Base-by-base conservation (phyloP, 345 rosid species). In the Cardiospermum halicacabum region DNA sequence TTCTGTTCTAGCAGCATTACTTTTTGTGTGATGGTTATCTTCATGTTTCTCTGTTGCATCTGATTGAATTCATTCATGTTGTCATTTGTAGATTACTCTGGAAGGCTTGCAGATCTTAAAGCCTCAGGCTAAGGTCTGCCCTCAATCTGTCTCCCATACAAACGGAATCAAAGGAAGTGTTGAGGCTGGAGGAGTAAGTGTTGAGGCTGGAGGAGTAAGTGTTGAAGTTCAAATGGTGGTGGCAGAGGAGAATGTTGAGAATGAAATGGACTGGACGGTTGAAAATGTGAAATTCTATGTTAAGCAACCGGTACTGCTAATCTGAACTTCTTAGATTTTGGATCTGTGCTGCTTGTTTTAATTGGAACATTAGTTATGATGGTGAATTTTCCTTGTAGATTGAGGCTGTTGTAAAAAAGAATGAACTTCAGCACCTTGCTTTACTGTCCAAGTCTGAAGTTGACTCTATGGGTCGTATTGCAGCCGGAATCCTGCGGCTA, bases 381-480 rank as follows among this genome's bases (percentile, higher is more conserved):
- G 30, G 15, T 57, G n/a, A 25, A 53, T 40, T 53, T 58, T 53
- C 58, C 37, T 62, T 75, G 69, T 68, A 94, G 99, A 86, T 91
- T 69, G 96, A 94, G 78, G 96, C 90, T 45, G 67, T 80, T 58
- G 97, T 91, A 70, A 87, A 93, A 45, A 89, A 85, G 71, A 89
- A 89, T 54, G 99, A 94, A 85, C 81, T 94, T 68, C 85, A 84
- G 74, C 90, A 91, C 75, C 91, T 94, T 68, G 77, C 80, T 31
- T 66, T 70, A 59, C 77, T 89, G 78, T 85, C 90, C 87, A 84
- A 91, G 70, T 89, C 97, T 45, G 99, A 94, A 78, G 85, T 81
- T 68, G 89, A 91, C 66, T 90, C 97, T 1, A 84, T 89, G 93
- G 99, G 97, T 70, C 82, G 97, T 65, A 83, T 91, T 69, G 78